These are phyloP conservation scores for Bullera alba DNA, from an alignment of 768 basidiomycete genomes.

Conservation along the genomic window DNA sequence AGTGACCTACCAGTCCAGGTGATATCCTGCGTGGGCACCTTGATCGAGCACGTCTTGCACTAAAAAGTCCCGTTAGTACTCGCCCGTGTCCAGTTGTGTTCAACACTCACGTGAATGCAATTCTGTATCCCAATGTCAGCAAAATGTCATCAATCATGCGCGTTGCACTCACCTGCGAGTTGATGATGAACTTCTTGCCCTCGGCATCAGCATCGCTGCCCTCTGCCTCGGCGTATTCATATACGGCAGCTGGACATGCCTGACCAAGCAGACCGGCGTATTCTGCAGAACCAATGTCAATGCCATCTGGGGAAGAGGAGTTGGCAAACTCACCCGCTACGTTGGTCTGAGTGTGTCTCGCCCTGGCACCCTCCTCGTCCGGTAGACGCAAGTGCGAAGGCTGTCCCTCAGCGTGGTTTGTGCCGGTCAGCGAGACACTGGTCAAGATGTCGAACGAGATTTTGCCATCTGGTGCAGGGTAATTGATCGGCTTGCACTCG, in stretches of 20 bases:
- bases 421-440: constrained; percentile 78
- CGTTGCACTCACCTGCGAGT: constrained; percentile 64
- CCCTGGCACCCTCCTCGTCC: constrained; percentile 51
- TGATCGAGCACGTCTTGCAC: constrained; percentile 93
- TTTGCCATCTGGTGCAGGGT: constrained; percentile 79
- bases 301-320: background rate
- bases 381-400: constrained; percentile 76
- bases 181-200: constrained; percentile 88
- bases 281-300: constrained; percentile 47
- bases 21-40: constrained; percentile 90
- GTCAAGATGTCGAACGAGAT: constrained; percentile 90
- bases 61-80: constrained; percentile 63
- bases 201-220: constrained; percentile 55
- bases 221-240: constrained; percentile 84
- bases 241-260: constrained; percentile 91
- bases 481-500: constrained; percentile 66
- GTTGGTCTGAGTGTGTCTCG: constrained; percentile 68
- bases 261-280: constrained; percentile 82
- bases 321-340: constrained; percentile 28
- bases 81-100: constrained; percentile 3
- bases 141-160: background rate
- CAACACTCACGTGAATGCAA: constrained; percentile 43
- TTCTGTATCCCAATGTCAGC: constrained; percentile 18
- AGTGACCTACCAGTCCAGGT: constrained; percentile 58
- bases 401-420: constrained; percentile 96